Evolutionary conservation across 192 early-diverging fungal species (phyloP).

Genomic region (Entomortierella lignicola): DNA sequence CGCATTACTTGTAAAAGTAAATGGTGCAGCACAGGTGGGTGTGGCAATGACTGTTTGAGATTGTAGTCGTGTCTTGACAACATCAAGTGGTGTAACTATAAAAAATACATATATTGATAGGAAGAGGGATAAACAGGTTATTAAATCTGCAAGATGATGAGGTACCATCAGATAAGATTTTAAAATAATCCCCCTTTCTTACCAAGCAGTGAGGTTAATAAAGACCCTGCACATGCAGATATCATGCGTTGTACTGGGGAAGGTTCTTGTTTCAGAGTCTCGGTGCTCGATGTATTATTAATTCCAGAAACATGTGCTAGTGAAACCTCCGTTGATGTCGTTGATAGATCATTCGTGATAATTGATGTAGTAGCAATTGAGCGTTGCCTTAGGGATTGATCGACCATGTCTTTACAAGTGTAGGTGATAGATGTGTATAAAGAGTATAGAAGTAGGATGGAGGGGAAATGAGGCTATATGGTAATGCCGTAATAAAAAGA

Average conservation of each 20-base stretch:
- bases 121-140: conserved; percentile 47
- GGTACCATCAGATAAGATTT: neutral
- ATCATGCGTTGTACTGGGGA: conserved; percentile 74
- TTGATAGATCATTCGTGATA: neutral
- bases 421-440: neutral
- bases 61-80: conserved; percentile 90
- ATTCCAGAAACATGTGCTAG: neutral
- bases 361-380: neutral
- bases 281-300: neutral
- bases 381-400: neutral
- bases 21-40: conserved; percentile 38
- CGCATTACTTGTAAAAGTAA: conserved; percentile 42
- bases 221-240: conserved; percentile 85
- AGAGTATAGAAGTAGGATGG: no score
- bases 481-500: neutral
- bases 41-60: conserved; percentile 58
- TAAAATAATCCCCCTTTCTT: conserved; percentile 17
- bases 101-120: neutral
- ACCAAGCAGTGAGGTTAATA: conserved; percentile 85
- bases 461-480: no score
- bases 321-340: neutral
- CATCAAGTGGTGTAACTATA: conserved; percentile 86
- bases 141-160: conserved; percentile 44
- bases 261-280: conserved; percentile 6
- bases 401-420: neutral